Evolutionary conservation across 1,284 basidiomycete species (phyloP).

Genomic region (Trichosporon coremiiforme): DNA sequence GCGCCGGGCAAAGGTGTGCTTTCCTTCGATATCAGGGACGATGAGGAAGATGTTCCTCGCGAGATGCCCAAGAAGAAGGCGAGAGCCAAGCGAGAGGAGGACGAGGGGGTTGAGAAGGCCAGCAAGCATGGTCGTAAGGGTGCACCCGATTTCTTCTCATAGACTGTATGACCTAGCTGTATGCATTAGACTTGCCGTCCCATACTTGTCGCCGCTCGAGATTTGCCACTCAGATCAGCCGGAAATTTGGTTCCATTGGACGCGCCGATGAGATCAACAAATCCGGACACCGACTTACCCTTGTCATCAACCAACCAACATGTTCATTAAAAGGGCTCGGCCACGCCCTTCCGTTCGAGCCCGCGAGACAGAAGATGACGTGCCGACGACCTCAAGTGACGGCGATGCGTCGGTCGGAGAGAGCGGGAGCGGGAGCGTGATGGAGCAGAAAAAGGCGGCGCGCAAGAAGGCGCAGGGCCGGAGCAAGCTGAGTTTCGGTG

Average conservation of each 20-base stretch:
- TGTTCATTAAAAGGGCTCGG: slow-evolving; percentile 54
- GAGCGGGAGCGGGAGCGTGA: slow-evolving; percentile 45
- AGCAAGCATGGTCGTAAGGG: slow-evolving; percentile 38
- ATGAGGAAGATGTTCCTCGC: slow-evolving; percentile 52
- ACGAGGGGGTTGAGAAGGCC: slow-evolving; percentile 60
- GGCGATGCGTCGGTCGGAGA: slow-evolving; percentile 26
- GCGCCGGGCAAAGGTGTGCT: slow-evolving; percentile 51
- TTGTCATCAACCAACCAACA: slow-evolving; percentile 27
- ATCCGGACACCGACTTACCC: neutral
- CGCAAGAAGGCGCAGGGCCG: slow-evolving; percentile 38
- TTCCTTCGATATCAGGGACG: slow-evolving; percentile 58
- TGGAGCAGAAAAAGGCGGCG: slow-evolving; percentile 51
- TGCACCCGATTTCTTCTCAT: slow-evolving; percentile 52
- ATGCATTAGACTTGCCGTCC: neutral
- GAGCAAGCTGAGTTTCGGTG: slow-evolving; percentile 74
- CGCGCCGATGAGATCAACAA: neutral
- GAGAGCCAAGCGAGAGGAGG: slow-evolving; percentile 56
- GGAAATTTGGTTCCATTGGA: neutral
- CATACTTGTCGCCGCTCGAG: neutral
- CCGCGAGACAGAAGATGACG: slow-evolving; percentile 41
- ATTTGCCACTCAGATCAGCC: neutral
- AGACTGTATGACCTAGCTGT: slow-evolving; percentile 21
- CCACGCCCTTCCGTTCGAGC: slow-evolving; percentile 47
- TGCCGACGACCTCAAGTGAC: slow-evolving; percentile 34
- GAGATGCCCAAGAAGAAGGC: slow-evolving; percentile 35